These are phyloP conservation scores for Trametes sp. DNA, from an alignment of 1,284 basidiomycete species.

Conservation along the genomic window DNA sequence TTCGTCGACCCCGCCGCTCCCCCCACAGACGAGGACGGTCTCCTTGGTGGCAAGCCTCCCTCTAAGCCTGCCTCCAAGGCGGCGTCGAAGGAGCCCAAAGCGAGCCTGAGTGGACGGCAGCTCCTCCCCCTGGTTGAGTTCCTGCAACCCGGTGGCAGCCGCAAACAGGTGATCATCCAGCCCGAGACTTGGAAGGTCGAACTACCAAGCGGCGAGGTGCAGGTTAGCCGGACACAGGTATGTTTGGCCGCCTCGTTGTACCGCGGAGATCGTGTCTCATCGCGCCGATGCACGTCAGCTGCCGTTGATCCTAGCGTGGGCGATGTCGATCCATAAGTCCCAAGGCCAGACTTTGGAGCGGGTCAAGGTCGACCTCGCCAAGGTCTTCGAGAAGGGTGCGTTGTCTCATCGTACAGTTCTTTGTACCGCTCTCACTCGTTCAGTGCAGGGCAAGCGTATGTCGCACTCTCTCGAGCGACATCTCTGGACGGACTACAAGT, in stretches of 20 bases:
- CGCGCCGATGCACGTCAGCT: slow-evolving; percentile 50
- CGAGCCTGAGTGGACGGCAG: slow-evolving; percentile 21
- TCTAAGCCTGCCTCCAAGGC: slow-evolving; percentile 25
- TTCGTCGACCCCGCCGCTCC: slow-evolving; percentile 52
- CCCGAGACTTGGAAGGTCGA: slow-evolving; percentile 88
- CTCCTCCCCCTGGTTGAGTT: slow-evolving; percentile 47
- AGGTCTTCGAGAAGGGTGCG: slow-evolving; percentile 89
- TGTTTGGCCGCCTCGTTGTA: slow-evolving; percentile 34
- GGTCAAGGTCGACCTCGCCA: slow-evolving; percentile 83
- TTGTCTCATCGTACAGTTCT: slow-evolving; percentile 28
- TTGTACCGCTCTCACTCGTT: not conserved
- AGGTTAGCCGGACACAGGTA: slow-evolving; percentile 78
- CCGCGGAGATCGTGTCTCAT: not conserved
- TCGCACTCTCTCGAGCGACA: slow-evolving; percentile 92
- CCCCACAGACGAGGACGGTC: slow-evolving; percentile 34
- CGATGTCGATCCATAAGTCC: slow-evolving; percentile 95
- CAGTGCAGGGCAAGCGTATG: slow-evolving; percentile 72
- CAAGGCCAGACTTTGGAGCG: slow-evolving; percentile 91
- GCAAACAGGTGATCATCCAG: slow-evolving; percentile 52
- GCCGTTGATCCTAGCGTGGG: slow-evolving; percentile 88
- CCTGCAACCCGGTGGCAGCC: slow-evolving; percentile 47
- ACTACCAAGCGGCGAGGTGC: slow-evolving; percentile 82
- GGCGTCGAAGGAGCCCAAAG: slow-evolving; percentile 26
- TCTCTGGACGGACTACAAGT: slow-evolving; percentile 86
- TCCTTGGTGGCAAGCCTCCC: slow-evolving; percentile 31